Evolutionary conservation across 441 rosid genomes (phyloP), one percentile per base, ranked within the genome.

Genomic region (Kokia cookei): DNA sequence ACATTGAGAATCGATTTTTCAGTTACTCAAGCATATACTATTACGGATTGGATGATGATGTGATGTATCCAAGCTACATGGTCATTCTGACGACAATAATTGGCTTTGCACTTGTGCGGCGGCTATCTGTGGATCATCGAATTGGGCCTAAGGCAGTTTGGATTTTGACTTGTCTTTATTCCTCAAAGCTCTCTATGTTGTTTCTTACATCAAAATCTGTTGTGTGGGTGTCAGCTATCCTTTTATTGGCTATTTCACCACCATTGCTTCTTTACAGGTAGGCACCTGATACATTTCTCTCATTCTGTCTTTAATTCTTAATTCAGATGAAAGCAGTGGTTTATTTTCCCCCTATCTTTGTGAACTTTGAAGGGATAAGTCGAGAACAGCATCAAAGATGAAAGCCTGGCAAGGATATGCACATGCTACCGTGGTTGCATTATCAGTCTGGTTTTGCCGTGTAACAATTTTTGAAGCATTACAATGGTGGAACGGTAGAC

Each of bases 1-100:
- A 89, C 82, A 90, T 93, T 58, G 99, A 96, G 89, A 88, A 92
- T 77, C 89, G 89, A 4, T 91, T 96, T 84, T 96, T 88, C 76
- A 92, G 83, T 82, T 93, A 90, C 89, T 92, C 97, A 8, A 90
- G 91, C 79, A 81, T 90, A 78, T 92, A 93, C 86, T 88, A 86
- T 74, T 92, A 88, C 75, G 97, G 97, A 73, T 76, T 92, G 83
- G 99, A 96, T 78, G 99, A 96, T 55, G 98, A 92, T 68, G 96
- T 92, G 75, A 96, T 93, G 98, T 96, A 96, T 80, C 99, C 99
- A 47, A 93, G 97, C 86, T 93, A 93, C 86, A 90, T 93, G 98
- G 96, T 93, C 74, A 88, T 96, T 78, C 42, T 91, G 86, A 96
- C 99, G 3, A 86, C 98, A 58, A 80, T 86, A 69, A 72, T 91